Percentiles rank a stretch among this genome's conserved stretches.
These are phyloP conservation scores for Ascochyta viciae-villosae DNA, from an alignment of 2,329 filamentous ascomycete genomes.

Conservation along the genomic window DNA sequence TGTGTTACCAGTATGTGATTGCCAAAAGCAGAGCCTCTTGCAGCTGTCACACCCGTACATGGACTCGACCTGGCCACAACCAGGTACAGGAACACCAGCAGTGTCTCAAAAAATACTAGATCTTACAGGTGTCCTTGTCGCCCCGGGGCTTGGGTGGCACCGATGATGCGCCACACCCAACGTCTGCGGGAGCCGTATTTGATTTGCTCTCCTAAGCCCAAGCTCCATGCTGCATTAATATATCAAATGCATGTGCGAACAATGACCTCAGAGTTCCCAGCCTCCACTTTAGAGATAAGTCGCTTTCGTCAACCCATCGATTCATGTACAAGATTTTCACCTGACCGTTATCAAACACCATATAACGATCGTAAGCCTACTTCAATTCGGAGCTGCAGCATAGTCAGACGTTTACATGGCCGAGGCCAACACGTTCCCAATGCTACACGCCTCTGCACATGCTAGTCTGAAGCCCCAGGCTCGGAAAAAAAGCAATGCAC, in stretches of 20 bases:
- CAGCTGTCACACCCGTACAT: slow-evolving; percentile 20
- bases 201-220: slow-evolving; percentile 8
- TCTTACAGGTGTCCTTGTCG: slow-evolving; percentile 56
- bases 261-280: neutral
- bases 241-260: slow-evolving; percentile 6
- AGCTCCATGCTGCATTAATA: slow-evolving; percentile 9
- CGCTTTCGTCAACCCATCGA: neutral
- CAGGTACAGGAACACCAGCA: slow-evolving; percentile 14
- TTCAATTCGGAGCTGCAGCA: slow-evolving; percentile 17
- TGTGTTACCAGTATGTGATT: slow-evolving; percentile 9
- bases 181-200: slow-evolving; percentile 53
- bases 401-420: slow-evolving; percentile 34
- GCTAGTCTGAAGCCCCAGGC: neutral
- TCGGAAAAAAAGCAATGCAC: neutral
- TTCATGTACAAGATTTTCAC: slow-evolving; percentile 15
- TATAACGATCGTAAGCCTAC: slow-evolving; percentile 5
- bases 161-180: slow-evolving; percentile 47
- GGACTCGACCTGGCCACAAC: slow-evolving; percentile 17
- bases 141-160: slow-evolving; percentile 57
- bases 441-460: slow-evolving; percentile 18
- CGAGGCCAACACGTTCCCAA: neutral
- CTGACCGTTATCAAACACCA: neutral
- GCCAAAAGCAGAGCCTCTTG: slow-evolving; percentile 14
- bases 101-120: slow-evolving; percentile 22
- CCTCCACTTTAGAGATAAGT: slow-evolving; percentile 15